phyloP scores from a whole-genome alignment of 352 stramenopile genomes.

The Blastocystis sp. region DNA sequence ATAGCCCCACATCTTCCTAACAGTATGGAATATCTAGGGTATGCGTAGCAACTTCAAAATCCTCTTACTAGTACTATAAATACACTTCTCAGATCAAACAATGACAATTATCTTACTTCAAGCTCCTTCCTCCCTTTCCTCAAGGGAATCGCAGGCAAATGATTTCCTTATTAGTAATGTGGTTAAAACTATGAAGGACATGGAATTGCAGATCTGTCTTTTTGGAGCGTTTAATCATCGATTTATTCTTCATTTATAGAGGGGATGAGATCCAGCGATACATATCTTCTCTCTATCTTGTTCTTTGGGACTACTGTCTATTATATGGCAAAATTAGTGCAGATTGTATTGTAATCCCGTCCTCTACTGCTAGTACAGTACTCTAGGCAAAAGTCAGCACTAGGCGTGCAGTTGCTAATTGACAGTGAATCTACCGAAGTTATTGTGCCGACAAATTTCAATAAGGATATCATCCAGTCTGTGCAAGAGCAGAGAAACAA shows the following conservation, averaged over 20 bases:
- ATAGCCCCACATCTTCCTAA: too few relatives aligned
- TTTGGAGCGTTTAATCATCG: not conserved
- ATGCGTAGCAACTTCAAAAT: too few relatives aligned
- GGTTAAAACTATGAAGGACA: not conserved
- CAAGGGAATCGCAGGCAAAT: not conserved
- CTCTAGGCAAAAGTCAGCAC: not conserved
- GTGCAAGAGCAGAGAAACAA: not conserved
- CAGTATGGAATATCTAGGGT: too few relatives aligned
- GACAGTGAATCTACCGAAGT: not conserved
- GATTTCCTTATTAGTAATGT: not conserved
- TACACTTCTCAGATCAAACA: too few relatives aligned
- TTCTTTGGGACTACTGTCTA: conserved; percentile 52
- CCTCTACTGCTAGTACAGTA: not conserved
- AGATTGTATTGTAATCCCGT: conserved; percentile 25
- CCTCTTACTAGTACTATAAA: not conserved
- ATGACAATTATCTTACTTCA: conserved; percentile 2
- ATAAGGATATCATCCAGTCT: not conserved
- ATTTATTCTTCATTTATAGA: not conserved
- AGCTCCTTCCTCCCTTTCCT: not conserved
- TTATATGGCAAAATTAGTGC: not conserved
- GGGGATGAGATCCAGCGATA: not conserved
- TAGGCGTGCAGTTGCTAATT: not conserved
- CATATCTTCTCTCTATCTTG: conserved; percentile 26
- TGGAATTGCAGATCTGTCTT: not conserved
- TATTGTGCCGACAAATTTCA: not conserved